These are phyloP conservation scores for Plenodomus biglobosus DNA, from an alignment of 2,329 filamentous ascomycete species.

Conservation along the genomic window DNA sequence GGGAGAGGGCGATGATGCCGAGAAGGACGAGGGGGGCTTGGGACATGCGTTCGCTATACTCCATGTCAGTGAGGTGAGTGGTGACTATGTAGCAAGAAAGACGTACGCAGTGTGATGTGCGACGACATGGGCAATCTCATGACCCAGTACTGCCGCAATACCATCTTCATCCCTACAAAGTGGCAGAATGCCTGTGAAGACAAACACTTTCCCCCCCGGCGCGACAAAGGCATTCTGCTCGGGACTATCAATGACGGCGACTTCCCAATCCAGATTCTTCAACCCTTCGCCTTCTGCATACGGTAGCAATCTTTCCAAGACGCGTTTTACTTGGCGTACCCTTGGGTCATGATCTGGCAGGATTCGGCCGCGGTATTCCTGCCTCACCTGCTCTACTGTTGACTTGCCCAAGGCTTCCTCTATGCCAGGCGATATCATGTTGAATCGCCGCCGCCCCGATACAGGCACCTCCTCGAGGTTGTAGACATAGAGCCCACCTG, in stretches of 20 bases:
- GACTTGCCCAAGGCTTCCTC: conserved; percentile 58
- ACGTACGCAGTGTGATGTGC: conserved; percentile 41
- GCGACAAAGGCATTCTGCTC: conserved; percentile 75
- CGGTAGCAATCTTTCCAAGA: conserved; percentile 68
- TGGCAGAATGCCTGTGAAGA: conserved; percentile 72
- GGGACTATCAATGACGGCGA: conserved; percentile 71
- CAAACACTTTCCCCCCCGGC: conserved; percentile 77
- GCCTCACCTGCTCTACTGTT: conserved; percentile 60
- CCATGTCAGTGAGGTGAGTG: not conserved
- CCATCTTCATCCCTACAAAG: conserved; percentile 67
- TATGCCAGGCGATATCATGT: conserved; percentile 60
- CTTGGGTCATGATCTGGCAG: conserved; percentile 63
- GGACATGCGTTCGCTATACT: conserved; percentile 59
- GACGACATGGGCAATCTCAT: conserved; percentile 76
- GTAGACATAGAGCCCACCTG: conserved; percentile 62
- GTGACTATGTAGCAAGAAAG: not conserved
- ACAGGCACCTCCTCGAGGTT: conserved; percentile 74
- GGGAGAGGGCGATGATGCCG: conserved; percentile 40
- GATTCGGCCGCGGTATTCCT: conserved; percentile 57
- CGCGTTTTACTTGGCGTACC: conserved; percentile 59
- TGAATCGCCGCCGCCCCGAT: conserved; percentile 72
- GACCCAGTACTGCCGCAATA: conserved; percentile 73
- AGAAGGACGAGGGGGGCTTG: conserved; percentile 45
- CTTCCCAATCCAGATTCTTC: conserved; percentile 62
- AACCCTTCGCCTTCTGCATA: conserved; percentile 56